Evolutionary conservation across 257 asterid genomes (phyloP).

Genomic region (Penstemon eatonii): DNA sequence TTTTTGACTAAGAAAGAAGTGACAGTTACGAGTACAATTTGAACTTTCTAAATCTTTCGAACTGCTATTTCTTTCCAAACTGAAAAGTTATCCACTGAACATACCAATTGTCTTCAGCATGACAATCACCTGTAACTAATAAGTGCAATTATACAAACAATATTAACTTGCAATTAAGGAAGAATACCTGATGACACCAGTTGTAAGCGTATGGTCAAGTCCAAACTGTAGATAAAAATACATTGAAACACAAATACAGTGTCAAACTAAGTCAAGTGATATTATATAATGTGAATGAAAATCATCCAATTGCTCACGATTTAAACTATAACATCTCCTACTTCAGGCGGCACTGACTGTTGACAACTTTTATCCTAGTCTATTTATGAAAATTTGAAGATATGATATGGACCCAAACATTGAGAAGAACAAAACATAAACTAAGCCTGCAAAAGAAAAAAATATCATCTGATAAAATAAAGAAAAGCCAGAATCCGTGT

Average conservation of each 20-base stretch:
- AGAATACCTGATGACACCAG: constrained; percentile 95
- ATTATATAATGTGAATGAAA: constrained; percentile 21
- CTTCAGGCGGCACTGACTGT: not conserved
- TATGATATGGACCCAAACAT: not conserved
- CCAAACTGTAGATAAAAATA: constrained; percentile 71
- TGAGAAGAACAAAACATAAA: not conserved
- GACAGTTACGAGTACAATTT: constrained; percentile 3
- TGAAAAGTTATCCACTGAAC: constrained; percentile 5
- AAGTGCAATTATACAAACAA: not conserved
- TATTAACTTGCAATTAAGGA: constrained; percentile 20
- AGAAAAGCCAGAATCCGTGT: not conserved
- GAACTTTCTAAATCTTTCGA: constrained; percentile 8
- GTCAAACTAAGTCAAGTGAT: constrained; percentile 27
- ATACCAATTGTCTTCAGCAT: constrained; percentile 4
- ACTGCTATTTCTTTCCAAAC: constrained; percentile 21
- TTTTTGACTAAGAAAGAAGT: not conserved
- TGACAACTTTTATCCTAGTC: constrained; percentile 8
- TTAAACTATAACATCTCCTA: not conserved
- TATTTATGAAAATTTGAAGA: constrained; percentile 1
- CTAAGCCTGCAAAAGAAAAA: constrained; percentile 10
- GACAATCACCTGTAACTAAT: not conserved
- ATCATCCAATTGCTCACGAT: constrained; percentile 6
- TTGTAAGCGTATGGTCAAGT: constrained; percentile 97
- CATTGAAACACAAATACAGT: constrained; percentile 22
- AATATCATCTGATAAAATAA: constrained; percentile 14